Evolutionary conservation across 163 green algal genomes (phyloP).

Genomic region (Scenedesmus sp.): DNA sequence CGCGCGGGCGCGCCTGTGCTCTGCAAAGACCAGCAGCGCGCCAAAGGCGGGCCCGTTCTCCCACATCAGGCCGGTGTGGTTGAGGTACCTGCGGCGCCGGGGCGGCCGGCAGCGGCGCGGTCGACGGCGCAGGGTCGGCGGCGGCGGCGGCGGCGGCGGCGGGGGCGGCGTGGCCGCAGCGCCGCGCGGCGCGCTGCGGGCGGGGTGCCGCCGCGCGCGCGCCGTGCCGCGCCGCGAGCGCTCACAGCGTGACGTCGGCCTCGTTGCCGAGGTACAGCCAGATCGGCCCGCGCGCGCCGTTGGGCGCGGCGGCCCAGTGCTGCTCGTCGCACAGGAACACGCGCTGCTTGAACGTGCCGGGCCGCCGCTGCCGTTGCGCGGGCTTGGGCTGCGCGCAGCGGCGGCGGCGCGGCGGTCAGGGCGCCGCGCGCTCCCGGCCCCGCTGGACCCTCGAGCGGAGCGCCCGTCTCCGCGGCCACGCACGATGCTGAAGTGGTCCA

Average conservation of each 20-base stretch:
- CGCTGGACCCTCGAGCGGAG: too few relatives aligned
- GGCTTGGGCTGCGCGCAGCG: not conserved
- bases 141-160: not conserved
- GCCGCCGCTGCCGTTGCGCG: not conserved
- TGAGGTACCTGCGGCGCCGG: slow-evolving; percentile 75
- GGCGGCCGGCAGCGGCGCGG: not conserved
- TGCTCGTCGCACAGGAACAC: slow-evolving; percentile 85
- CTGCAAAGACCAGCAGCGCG: slow-evolving; percentile 89
- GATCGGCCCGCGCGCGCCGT: slow-evolving; percentile 64
- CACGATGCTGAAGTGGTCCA: slow-evolving; percentile 87
- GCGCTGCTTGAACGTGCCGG: slow-evolving; percentile 75
- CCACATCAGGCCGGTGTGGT: slow-evolving; percentile 94
- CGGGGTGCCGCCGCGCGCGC: not conserved
- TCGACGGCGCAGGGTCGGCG: not conserved
- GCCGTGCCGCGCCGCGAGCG: not conserved
- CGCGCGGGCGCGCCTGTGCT: slow-evolving; percentile 75
- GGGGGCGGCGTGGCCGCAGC: too few relatives aligned
- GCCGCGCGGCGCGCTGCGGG: too few relatives aligned
- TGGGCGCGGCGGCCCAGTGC: slow-evolving; percentile 48
- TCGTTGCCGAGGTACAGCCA: slow-evolving; percentile 96
- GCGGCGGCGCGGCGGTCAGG: too few relatives aligned
- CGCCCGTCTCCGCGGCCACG: slow-evolving; percentile 31
- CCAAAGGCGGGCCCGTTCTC: slow-evolving; percentile 81
- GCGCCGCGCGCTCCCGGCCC: too few relatives aligned
- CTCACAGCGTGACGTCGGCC: slow-evolving; percentile 79